Conservation (phyloP, 2,329 filamentous ascomycete species). For the Didymella arachidicola region DNA sequence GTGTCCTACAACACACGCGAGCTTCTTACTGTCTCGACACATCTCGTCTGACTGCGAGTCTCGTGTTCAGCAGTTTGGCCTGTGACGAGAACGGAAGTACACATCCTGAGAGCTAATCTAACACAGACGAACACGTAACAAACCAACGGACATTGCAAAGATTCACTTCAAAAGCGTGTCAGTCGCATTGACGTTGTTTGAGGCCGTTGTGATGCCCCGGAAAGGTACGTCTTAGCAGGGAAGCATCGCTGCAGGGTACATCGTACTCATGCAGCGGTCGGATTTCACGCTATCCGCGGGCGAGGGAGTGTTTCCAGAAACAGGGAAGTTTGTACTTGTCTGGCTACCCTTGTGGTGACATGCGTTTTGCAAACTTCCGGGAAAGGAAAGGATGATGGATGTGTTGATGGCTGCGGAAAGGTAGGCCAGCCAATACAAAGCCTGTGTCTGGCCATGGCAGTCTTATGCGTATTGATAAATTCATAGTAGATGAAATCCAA, state of each 20-base stretch:
- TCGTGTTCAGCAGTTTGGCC: not conserved
- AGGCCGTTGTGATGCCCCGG: not conserved
- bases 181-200: not conserved
- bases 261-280: not conserved
- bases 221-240: not conserved
- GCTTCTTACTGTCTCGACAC: not conserved
- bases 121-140: too few relatives aligned
- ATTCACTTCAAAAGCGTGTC: not conserved
- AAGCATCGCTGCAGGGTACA: not conserved
- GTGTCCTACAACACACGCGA: not conserved
- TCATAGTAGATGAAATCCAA: not conserved
- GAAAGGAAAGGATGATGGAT: not conserved
- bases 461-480: not conserved
- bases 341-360: not conserved
- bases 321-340: not conserved
- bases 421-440: not conserved
- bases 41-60: not conserved
- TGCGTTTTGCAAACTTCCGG: not conserved
- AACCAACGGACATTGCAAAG: too few relatives aligned
- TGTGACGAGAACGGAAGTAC: not conserved
- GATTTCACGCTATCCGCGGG: not conserved
- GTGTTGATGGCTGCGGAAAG: not conserved
- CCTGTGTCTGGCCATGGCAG: not conserved
- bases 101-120: not conserved
- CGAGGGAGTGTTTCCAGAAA: not conserved